Evolutionary conservation across 352 stramenopile genomes (phyloP), one percentile per base, ranked within the genome.

Genomic region (Globisporangium canariense): DNA sequence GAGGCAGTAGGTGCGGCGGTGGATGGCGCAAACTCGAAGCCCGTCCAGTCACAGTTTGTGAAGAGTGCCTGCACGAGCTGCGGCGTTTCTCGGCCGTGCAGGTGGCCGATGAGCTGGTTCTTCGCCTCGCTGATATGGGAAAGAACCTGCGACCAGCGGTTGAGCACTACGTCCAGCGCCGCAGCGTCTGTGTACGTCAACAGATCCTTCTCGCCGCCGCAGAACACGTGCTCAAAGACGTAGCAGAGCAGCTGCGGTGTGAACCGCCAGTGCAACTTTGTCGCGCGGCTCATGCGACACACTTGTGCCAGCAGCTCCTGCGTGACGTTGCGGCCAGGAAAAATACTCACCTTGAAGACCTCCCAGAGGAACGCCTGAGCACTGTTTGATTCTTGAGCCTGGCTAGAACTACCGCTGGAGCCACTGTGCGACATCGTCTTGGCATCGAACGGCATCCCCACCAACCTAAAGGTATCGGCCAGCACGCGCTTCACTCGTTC

Each of bases 31-130:
- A 79, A 72, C 45, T 90, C 79, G 32, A 86, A 84, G 6, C 79
- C 83, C 8, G 72, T 88, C 83, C 83, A 91, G 38, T 91, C 76
- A 41, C 83, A 91, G 34, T 86, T 72, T 2, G 70, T 78, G 32
- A 88, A 84, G 6, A 91, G 73, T 3, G 66, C 52, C 28, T 75
- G 65, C 22, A 91, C 78, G 9, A 91, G 58, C n/a, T 75, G 67
- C 13, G 83, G 80, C 1, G 80, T 91, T 28, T 88, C 72, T 22
- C 78, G 74, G 13, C 83, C 83, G 52, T 90, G 79, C 1, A 90
- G 62, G 54, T 86, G 75, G 0, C 80, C 83, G 36, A 81, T 75
- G 22, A 89, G 60, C 50, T 90, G 81, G 4, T 62, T 73, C 64
- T 90, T 91, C 0, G 80, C 76, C 14, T 89, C 79, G 18, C 71